Evolutionary conservation across 2,329 filamentous ascomycete genomes (phyloP).

Genomic region (Cadophora malorum): DNA sequence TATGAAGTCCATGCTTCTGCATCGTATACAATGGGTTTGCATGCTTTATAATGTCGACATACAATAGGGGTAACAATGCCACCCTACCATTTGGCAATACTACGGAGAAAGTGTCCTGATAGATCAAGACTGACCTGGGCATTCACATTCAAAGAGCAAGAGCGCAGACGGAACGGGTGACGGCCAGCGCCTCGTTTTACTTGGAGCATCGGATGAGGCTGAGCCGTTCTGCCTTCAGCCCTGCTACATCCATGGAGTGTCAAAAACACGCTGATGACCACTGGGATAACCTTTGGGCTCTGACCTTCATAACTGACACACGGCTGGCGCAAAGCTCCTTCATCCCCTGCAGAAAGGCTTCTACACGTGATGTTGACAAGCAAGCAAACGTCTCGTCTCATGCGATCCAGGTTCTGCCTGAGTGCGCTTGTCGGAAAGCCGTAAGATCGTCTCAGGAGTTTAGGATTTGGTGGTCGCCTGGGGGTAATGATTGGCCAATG

Average conservation of each 20-base stretch:
- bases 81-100: not conserved
- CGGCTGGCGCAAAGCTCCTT: conserved; percentile 20
- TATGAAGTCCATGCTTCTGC: not conserved
- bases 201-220: conserved; percentile 18
- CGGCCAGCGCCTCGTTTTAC: not conserved
- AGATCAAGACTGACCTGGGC: not conserved
- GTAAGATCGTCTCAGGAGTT: conserved; percentile 28
- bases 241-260: conserved; percentile 11
- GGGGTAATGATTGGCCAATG: conserved; percentile 29
- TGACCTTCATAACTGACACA: conserved; percentile 26
- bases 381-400: conserved; percentile 2
- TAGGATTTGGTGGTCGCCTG: conserved; percentile 20
- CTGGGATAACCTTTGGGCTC: conserved; percentile 12
- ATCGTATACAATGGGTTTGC: not conserved
- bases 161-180: not conserved
- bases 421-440: conserved; percentile 5
- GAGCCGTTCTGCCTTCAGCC: conserved; percentile 16
- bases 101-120: no score
- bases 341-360: conserved; percentile 15
- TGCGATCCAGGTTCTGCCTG: conserved; percentile 7
- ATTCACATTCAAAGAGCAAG: not conserved
- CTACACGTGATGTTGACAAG: conserved; percentile 19
- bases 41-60: not conserved
- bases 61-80: not conserved
- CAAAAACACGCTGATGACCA: not conserved